Percentiles rank a stretch among this genome's conserved stretches.
phyloP scores from a whole-genome alignment of 1,284 basidiomycete species.

The Fistulinella cinereoalba region DNA sequence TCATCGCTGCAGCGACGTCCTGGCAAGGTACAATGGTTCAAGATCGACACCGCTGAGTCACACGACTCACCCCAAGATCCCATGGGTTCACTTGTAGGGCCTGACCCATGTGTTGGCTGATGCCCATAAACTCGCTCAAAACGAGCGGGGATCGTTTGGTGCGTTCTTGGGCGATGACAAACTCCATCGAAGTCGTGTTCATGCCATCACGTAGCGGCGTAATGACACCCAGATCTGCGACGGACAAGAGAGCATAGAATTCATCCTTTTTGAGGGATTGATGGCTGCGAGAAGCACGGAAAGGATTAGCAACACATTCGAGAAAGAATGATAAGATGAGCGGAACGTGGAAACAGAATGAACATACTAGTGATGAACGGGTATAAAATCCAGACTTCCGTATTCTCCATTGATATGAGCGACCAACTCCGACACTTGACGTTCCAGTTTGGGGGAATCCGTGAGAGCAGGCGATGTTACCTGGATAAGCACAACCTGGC shows the following conservation, averaged over 20 bases:
- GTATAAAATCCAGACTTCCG: slow-evolving; percentile 93
- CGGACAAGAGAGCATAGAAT: slow-evolving; percentile 95
- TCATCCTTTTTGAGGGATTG: slow-evolving; percentile 97
- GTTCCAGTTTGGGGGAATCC: slow-evolving; percentile 92
- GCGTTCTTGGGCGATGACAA: slow-evolving; percentile 88
- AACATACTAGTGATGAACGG: slow-evolving; percentile 97
- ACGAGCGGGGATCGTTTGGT: slow-evolving; percentile 85
- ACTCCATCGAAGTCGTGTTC: slow-evolving; percentile 99
- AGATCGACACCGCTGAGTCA: background rate
- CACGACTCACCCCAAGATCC: slow-evolving; percentile 66
- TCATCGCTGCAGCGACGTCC: slow-evolving; percentile 94
- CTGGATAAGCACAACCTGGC: slow-evolving; percentile 82
- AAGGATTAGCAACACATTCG: background rate
- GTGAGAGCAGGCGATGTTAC: slow-evolving; percentile 95
- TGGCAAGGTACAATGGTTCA: slow-evolving; percentile 29
- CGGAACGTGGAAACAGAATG: background rate
- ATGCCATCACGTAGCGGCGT: slow-evolving; percentile 96
- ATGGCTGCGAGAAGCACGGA: slow-evolving; percentile 54
- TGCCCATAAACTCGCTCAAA: slow-evolving; percentile 97
- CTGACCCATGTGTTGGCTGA: slow-evolving; percentile 82
- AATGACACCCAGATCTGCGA: slow-evolving; percentile 94
- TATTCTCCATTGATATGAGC: slow-evolving; percentile 97
- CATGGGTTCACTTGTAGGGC: slow-evolving; percentile 87
- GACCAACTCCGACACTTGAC: slow-evolving; percentile 92
- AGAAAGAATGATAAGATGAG: background rate